Evolutionary conservation across 306 rosid genomes (phyloP).

Genomic region (Calophaca sinica): DNA sequence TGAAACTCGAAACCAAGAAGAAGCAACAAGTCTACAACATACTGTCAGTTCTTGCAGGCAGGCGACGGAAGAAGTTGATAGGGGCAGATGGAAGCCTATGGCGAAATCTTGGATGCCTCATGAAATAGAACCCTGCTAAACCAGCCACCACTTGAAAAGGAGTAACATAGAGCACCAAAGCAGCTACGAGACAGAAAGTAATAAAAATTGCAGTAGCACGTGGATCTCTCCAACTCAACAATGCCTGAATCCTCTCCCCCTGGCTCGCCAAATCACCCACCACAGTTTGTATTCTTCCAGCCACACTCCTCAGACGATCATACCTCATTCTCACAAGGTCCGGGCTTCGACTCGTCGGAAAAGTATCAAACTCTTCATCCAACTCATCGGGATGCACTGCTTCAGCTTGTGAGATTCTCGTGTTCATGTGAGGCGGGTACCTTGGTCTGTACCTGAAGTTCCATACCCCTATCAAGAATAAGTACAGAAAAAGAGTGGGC

Average conservation of each 20-base stretch:
- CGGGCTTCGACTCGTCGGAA: slow-evolving; percentile 47
- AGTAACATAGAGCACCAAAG: slow-evolving; percentile 43
- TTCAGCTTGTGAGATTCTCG: slow-evolving; percentile 56
- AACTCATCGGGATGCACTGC: slow-evolving; percentile 51
- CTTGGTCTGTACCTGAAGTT: slow-evolving; percentile 41
- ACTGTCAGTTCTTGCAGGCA: slow-evolving; percentile 53
- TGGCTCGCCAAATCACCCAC: slow-evolving; percentile 57
- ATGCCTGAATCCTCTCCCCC: slow-evolving; percentile 59
- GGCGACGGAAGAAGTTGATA: slow-evolving; percentile 50
- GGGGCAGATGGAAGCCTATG: slow-evolving; percentile 49
- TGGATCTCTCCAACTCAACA: slow-evolving; percentile 63
- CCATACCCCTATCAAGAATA: slow-evolving; percentile 56
- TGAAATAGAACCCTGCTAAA: slow-evolving; percentile 47
- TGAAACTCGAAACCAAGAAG: too few species aligned
- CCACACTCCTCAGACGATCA: slow-evolving; percentile 49
- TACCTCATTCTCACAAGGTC: slow-evolving; percentile 56
- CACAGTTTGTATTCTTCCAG: slow-evolving; percentile 44
- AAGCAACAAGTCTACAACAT: slow-evolving; percentile 44
- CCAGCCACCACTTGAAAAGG: slow-evolving; percentile 50
- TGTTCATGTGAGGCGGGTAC: slow-evolving; percentile 61
- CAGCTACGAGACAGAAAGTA: slow-evolving; percentile 36
- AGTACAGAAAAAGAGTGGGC: slow-evolving; percentile 51
- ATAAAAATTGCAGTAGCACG: slow-evolving; percentile 51
- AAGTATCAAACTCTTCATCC: slow-evolving; percentile 59
- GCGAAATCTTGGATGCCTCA: slow-evolving; percentile 57